Conservation (phyloP, 345 rosid genomes). For the rapeseed (Brassica napus) region DNA sequence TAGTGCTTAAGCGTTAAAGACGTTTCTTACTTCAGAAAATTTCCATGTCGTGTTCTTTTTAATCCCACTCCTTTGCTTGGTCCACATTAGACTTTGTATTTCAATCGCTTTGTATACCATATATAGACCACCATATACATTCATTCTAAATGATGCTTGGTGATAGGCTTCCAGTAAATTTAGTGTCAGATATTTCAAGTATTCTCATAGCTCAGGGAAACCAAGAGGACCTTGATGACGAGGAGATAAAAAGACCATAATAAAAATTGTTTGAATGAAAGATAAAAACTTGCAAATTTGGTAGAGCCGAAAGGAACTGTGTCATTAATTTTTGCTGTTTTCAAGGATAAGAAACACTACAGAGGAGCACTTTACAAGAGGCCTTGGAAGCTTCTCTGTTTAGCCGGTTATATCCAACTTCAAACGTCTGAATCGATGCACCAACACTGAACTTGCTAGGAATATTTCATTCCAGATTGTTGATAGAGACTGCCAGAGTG, state of each 20-base stretch:
- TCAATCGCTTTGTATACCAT: neutral
- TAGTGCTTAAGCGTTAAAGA: neutral
- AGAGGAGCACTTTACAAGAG: conserved; percentile 4
- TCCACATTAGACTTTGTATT: neutral
- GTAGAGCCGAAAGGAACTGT: neutral
- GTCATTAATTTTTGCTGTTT: neutral
- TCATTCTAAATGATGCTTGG: no score
- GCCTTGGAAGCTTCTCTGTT: conserved; percentile 15
- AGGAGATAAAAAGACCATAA: no score
- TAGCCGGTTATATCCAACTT: neutral
- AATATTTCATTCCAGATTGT: neutral
- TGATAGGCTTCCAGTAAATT: no score
- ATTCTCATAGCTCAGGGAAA: no score
- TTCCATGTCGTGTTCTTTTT: neutral
- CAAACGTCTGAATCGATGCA: neutral
- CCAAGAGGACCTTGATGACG: no score
- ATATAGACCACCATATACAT: neutral
- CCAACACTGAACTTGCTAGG: fast-evolving
- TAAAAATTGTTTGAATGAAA: neutral
- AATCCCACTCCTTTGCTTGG: neutral
- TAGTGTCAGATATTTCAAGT: no score
- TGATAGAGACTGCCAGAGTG: no score
- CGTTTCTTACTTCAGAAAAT: neutral
- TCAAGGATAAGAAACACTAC: neutral
- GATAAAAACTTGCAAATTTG: neutral